These are phyloP conservation scores for Emydomyces testavorans DNA, from an alignment of 2,329 filamentous ascomycete species.

Conservation along the genomic window DNA sequence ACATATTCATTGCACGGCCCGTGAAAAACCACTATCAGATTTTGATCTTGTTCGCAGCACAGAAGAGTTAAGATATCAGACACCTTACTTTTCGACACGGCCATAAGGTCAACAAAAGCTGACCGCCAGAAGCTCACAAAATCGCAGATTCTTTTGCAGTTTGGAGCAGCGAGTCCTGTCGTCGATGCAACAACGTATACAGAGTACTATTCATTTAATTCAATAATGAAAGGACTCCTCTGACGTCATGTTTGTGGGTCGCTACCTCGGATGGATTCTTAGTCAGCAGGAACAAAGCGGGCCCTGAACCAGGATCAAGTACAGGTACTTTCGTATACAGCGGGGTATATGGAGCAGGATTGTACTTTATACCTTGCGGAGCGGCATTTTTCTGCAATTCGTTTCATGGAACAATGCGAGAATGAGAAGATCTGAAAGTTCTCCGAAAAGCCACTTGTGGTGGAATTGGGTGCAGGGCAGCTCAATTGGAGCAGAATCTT, in stretches of 20 bases:
- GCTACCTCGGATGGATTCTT: neutral
- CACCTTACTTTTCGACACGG: too few species aligned
- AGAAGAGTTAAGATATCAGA: too few species aligned
- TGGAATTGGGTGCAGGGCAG: too few species aligned
- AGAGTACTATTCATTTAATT: too few species aligned
- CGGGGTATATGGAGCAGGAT: neutral
- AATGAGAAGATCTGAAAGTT: too few species aligned
- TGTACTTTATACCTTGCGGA: neutral
- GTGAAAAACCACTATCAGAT: neutral
- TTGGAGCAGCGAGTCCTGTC: too few species aligned
- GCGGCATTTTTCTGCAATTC: neutral
- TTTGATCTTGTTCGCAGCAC: neutral
- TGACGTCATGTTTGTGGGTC: slow-evolving; percentile 9
- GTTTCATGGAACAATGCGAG: neutral
- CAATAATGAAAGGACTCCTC: neutral
- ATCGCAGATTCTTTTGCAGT: too few species aligned
- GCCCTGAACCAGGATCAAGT: neutral
- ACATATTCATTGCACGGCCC: neutral
- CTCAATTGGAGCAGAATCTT: too few species aligned
- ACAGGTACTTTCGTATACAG: neutral
- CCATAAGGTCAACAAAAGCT: too few species aligned
- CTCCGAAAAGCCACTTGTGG: too few species aligned
- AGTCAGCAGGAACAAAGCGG: slow-evolving; percentile 1
- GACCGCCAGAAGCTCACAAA: too few species aligned
- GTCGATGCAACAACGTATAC: too few species aligned